Percentiles rank a stretch among this genome's conserved stretches.
Evolutionary conservation across 2,329 filamentous ascomycete genomes (phyloP).

Genomic region (Colletotrichum gigasporum): DNA sequence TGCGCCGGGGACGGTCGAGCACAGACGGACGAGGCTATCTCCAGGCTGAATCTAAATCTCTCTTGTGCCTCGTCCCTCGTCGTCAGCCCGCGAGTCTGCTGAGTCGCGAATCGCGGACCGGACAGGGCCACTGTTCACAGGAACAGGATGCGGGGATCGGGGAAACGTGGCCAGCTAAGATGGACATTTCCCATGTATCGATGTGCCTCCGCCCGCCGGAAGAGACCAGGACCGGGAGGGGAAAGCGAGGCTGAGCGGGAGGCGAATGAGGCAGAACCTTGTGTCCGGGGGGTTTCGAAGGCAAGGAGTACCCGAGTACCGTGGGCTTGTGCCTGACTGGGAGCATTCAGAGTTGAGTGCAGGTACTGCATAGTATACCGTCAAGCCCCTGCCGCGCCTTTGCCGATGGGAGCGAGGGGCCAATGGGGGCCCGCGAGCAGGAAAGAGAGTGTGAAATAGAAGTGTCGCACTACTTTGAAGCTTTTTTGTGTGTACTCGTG

Average conservation of each 20-base stretch:
- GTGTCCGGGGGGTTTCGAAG: conserved; percentile 1
- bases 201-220: background rate
- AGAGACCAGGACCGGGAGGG: conserved; percentile 11
- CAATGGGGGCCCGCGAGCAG: background rate
- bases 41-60: background rate
- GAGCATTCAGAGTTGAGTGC: conserved; percentile 21
- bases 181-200: background rate
- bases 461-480: conserved; percentile 8
- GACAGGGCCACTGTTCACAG: background rate
- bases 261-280: conserved; percentile 16
- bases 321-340: conserved; percentile 18
- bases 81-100: background rate
- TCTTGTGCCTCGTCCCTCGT: background rate
- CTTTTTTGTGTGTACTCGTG: background rate
- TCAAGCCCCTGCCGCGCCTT: conserved; percentile 5
- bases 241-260: conserved; percentile 24
- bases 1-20: background rate
- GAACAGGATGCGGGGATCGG: background rate
- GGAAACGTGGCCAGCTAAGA: conserved; percentile 5
- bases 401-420: background rate
- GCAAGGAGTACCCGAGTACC: conserved; percentile 2
- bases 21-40: background rate
- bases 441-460: conserved; percentile 11
- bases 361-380: too few species aligned
- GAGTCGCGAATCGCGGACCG: background rate